Evolutionary conservation across 176 grass and related monocot genomes (phyloP).

Genomic region (Oryza meridionalis): DNA sequence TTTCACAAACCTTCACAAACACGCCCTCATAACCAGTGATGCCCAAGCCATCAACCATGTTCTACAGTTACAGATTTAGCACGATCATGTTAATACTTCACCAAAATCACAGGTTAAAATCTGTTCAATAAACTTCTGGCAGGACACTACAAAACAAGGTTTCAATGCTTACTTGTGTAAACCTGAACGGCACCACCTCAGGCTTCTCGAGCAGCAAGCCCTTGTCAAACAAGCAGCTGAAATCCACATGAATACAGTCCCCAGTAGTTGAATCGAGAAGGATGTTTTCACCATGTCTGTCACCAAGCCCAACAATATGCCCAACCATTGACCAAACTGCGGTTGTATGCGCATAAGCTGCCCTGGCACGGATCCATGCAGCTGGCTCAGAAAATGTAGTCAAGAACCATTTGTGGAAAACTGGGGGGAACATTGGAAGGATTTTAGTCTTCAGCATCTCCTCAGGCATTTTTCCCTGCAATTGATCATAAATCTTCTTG

Average conservation of each 20-base stretch:
- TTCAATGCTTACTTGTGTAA: conserved; percentile 70
- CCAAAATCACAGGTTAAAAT: neutral
- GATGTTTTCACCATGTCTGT: conserved; percentile 95
- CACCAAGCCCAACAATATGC: conserved; percentile 94
- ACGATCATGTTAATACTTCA: neutral
- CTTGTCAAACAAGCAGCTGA: conserved; percentile 92
- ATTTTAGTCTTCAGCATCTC: conserved; percentile 84
- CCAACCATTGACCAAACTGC: conserved; percentile 99
- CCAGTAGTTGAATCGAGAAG: conserved; percentile 83
- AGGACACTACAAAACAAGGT: neutral
- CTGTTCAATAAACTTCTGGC: neutral
- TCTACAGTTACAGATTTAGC: conserved; percentile 49
- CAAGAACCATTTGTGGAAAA: conserved; percentile 98
- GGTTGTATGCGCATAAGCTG: conserved; percentile 83
- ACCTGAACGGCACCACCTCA: conserved; percentile 93
- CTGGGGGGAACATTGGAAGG: conserved; percentile 87
- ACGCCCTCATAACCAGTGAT: conserved; percentile 97
- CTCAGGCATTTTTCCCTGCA: conserved; percentile 68
- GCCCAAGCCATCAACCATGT: conserved; percentile 95
- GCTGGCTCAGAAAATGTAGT: conserved; percentile 97
- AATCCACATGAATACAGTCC: conserved; percentile 96
- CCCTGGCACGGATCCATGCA: conserved; percentile 89
- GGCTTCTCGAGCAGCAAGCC: conserved; percentile 87
- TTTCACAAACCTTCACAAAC: conserved; percentile 90
- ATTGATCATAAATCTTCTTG: conserved; percentile 81